Evolutionary conservation across 2,329 filamentous ascomycete species (phyloP), one percentile per base, ranked within the genome.

Genomic region (Coccinonectria pachysandricola): DNA sequence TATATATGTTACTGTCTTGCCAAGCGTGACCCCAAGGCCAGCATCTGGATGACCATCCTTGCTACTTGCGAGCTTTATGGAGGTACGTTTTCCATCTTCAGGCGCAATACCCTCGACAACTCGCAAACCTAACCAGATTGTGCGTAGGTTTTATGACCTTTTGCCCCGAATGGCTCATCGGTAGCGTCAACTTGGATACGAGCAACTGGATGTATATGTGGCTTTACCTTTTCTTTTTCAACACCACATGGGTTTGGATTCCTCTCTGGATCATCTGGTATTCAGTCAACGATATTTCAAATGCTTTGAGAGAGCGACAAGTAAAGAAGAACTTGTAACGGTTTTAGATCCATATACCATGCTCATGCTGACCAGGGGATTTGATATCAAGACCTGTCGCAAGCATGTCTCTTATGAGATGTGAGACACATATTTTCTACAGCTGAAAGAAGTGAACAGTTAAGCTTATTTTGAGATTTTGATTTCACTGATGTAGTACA

Each of bases 151-250:
- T 75, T 55, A 79, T 80, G 69, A 80, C 75, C 0, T 80, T 80
- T 47, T 74, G 68, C 51, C 75, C 75, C 8, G 75, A 80, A 53
- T 80, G 75, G 75, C 55, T 80, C 8, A 69, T 64, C 3, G 65
- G 64, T 26, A 79, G 65, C 46, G 46, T 64, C 37, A 77, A 75
- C 45, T 65, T 80, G 32, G 71, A 79, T 48, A 62, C 62, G 11
- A 73, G 64, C 54, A 79, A 79, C 53, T 77, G 71, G 41, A 75
- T 80, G 71, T 76, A 75, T 43, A 56, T 67, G 36, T 79, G 74
- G 74, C 58, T 79, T 9, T 79, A 79, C 40, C 56, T 80, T 10
- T 59, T 76, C 39, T 79, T 79, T 52, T 79, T 80, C 60, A 80
- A 80, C 52, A 66, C 64, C 41, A 55, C 79, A 4, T 80, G 75